Evolutionary conservation across 2,329 filamentous ascomycete species (phyloP).

Genomic region (Thelonectria rubi): DNA sequence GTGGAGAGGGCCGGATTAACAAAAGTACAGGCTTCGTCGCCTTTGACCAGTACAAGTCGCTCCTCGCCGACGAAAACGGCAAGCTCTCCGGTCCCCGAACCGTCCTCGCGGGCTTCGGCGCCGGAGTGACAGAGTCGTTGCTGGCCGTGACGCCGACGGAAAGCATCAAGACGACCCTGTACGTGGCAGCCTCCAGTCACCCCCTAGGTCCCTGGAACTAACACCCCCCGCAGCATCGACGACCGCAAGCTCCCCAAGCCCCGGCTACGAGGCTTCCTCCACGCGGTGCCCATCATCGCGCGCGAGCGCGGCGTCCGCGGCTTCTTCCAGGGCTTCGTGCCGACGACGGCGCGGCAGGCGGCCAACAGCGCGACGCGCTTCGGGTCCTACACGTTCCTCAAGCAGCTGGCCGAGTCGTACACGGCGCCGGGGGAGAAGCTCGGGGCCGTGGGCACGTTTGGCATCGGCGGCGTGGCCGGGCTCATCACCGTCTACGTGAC

Average conservation of each 20-base stretch:
- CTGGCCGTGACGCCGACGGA: constrained; percentile 96
- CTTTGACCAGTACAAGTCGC: constrained; percentile 90
- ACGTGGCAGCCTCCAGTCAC: constrained; percentile 13
- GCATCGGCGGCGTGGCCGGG: constrained; percentile 87
- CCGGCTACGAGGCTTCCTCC: constrained; percentile 89
- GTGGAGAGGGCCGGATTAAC: constrained; percentile 25
- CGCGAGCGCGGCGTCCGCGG: constrained; percentile 87
- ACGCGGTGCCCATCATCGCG: constrained; percentile 87
- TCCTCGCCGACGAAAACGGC: constrained; percentile 84
- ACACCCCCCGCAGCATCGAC: constrained; percentile 76
- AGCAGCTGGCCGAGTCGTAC: constrained; percentile 91
- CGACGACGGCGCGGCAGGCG: constrained; percentile 92
- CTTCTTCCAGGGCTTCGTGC: constrained; percentile 97
- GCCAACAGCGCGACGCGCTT: constrained; percentile 95
- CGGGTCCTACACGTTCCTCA: constrained; percentile 87
- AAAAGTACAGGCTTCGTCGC: constrained; percentile 76
- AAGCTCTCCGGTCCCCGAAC: constrained; percentile 91
- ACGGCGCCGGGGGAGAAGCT: constrained; percentile 95
- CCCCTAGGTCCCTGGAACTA: constrained; percentile 5
- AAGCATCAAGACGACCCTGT: constrained; percentile 97
- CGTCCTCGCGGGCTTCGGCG: constrained; percentile 92
- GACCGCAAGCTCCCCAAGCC: constrained; percentile 89
- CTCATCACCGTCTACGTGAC: constrained; percentile 87
- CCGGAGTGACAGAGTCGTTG: constrained; percentile 91
- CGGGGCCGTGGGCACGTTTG: constrained; percentile 86